Conservation (phyloP, 2,329 filamentous ascomycete genomes). For the Pseudofabraea citricarpa region DNA sequence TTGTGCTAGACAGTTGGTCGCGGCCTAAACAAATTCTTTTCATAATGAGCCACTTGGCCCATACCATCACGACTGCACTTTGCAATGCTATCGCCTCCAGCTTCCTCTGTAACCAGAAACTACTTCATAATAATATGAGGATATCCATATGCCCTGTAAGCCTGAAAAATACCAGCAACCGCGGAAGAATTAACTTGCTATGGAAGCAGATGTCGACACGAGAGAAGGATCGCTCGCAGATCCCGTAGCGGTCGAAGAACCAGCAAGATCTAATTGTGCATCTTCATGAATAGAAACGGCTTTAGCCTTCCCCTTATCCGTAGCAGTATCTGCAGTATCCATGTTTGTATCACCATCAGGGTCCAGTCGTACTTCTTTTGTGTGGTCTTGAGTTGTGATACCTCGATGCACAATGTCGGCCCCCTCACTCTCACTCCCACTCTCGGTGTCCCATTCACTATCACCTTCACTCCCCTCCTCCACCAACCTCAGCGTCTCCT, state of each 20-base stretch:
- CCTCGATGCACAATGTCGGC: not conserved
- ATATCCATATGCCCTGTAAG: too few species aligned
- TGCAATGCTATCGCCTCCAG: too few species aligned
- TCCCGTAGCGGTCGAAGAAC: not conserved
- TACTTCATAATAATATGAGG: too few species aligned
- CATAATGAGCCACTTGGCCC: too few species aligned
- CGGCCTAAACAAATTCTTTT: too few species aligned
- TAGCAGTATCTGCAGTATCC: not conserved
- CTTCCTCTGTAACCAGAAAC: too few species aligned
- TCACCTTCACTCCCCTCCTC: slow-evolving; percentile 28
- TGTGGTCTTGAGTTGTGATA: not conserved
- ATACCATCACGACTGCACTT: too few species aligned
- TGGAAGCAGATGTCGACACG: not conserved
- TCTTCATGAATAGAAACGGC: not conserved
- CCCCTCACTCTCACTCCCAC: slow-evolving; percentile 12
- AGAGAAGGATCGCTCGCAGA: not conserved
- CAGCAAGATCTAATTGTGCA: not conserved
- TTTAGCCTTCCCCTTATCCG: not conserved
- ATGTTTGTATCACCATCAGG: not conserved
- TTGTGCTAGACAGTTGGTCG: too few species aligned
- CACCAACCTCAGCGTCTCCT: slow-evolving; percentile 59
- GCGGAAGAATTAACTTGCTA: not conserved
- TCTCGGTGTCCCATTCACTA: slow-evolving; percentile 31
- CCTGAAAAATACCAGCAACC: not conserved
- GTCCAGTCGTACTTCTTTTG: not conserved